Evolutionary conservation across 306 rosid genomes (phyloP).

Genomic region (Pueraria montana): DNA sequence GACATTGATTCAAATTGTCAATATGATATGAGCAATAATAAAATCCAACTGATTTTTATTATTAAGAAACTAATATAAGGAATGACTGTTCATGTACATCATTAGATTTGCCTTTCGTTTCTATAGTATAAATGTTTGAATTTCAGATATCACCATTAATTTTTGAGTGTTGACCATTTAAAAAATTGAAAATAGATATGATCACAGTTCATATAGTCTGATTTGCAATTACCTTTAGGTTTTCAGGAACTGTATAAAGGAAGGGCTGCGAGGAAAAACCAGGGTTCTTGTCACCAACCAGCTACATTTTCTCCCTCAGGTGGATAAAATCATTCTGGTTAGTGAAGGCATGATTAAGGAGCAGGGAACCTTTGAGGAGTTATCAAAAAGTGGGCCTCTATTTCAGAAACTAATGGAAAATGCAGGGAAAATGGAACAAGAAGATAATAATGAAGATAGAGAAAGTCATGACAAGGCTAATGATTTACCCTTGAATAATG

Average conservation of each 20-base stretch:
- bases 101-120: slow-evolving; percentile 11
- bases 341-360: slow-evolving; percentile 76
- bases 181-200: slow-evolving; percentile 8
- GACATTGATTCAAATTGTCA: slow-evolving; percentile 16
- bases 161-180: neutral
- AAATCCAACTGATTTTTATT: slow-evolving; percentile 3
- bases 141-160: slow-evolving; percentile 4
- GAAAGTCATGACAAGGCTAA: slow-evolving; percentile 45
- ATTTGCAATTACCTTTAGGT: slow-evolving; percentile 60
- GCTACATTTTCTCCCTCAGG: slow-evolving; percentile 92
- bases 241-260: slow-evolving; percentile 84
- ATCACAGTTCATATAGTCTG: slow-evolving; percentile 26
- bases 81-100: slow-evolving; percentile 1
- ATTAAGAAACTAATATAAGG: slow-evolving; percentile 8
- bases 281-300: slow-evolving; percentile 94
- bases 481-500: slow-evolving; percentile 46
- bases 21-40: slow-evolving; percentile 1
- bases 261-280: slow-evolving; percentile 82
- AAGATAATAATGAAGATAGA: slow-evolving; percentile 47
- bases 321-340: slow-evolving; percentile 78
- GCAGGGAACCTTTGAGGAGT: slow-evolving; percentile 89
- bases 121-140: neutral
- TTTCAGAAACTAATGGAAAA: slow-evolving; percentile 94
- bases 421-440: slow-evolving; percentile 86
- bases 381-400: slow-evolving; percentile 67